Percentiles rank a stretch among this genome's conserved stretches.
Evolutionary conservation across 2,329 filamentous ascomycete species (phyloP).

Genomic region (Trichoderma harzianum): DNA sequence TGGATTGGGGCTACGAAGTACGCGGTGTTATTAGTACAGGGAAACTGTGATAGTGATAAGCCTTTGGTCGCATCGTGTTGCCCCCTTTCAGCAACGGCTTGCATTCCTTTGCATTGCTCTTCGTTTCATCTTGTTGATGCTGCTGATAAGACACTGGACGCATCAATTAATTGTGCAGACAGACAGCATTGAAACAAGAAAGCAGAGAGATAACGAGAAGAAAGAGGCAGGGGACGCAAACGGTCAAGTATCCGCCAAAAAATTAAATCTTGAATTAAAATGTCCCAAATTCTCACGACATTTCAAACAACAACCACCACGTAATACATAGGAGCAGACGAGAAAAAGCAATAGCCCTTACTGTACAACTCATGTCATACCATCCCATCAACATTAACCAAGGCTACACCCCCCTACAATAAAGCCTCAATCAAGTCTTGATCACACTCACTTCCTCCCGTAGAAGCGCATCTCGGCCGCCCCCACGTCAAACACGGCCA

Average conservation of each 20-base stretch:
- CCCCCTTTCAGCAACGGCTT: neutral
- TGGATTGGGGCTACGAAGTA: neutral
- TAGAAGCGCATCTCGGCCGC: conserved; percentile 47
- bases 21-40: conserved; percentile 8
- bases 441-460: conserved; percentile 21
- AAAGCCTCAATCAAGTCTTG: neutral
- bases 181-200: neutral
- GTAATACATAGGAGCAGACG: neutral
- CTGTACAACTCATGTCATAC: neutral
- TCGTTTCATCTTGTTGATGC: neutral
- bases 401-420: neutral
- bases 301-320: neutral
- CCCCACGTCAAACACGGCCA: conserved; percentile 48
- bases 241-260: neutral
- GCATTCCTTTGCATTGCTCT: neutral
- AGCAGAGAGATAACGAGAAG: neutral
- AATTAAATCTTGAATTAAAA: neutral
- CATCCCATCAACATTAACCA: neutral
- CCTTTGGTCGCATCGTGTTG: neutral
- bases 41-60: neutral
- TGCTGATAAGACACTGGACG: conserved; percentile 3
- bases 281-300: neutral
- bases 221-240: neutral
- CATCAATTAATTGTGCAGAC: neutral
- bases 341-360: neutral